A percentile compares a stretch with the other conserved stretches of the same genome.
Evolutionary conservation across 345 rosid genomes (phyloP).

Genomic region (Eucalyptus brandiana): DNA sequence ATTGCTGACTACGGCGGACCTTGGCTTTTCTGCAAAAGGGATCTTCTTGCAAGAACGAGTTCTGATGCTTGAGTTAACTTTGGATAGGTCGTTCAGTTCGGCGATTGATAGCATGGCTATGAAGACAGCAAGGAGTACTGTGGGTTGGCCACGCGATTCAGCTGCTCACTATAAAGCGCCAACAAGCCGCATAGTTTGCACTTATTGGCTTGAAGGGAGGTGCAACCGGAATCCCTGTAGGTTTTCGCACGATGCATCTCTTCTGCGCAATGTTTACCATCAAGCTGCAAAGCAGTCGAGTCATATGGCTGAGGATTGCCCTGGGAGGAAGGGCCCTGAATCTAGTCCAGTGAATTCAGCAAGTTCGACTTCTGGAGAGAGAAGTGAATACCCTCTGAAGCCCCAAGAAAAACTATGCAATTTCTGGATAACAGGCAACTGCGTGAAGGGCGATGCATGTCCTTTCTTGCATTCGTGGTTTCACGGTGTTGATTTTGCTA

Average conservation of each 20-base stretch:
- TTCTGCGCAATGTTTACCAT: background rate
- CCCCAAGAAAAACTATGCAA: background rate
- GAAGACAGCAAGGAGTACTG: background rate
- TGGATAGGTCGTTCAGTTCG: background rate
- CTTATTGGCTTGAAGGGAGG: background rate
- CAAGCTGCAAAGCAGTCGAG: background rate
- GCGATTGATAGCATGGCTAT: background rate
- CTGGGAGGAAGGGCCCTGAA: background rate
- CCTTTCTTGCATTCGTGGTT: conserved; percentile 13
- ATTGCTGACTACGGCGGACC: background rate
- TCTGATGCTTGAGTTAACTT: background rate
- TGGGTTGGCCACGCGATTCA: background rate
- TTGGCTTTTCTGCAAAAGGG: background rate
- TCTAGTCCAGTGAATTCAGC: background rate
- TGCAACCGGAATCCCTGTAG: conserved; percentile 23
- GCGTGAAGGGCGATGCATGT: conserved; percentile 5
- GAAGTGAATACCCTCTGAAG: background rate
- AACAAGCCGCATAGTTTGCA: background rate
- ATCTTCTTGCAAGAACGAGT: background rate
- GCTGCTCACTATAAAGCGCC: background rate
- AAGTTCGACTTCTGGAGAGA: background rate
- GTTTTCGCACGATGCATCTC: conserved; percentile 4
- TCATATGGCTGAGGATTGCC: background rate
- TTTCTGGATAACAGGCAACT: conserved; percentile 6
- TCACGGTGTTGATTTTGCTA: conserved; percentile 5